Evolutionary conservation across 805 yeast species (phyloP).

Genomic region (Saccharomycopsis microspora): DNA sequence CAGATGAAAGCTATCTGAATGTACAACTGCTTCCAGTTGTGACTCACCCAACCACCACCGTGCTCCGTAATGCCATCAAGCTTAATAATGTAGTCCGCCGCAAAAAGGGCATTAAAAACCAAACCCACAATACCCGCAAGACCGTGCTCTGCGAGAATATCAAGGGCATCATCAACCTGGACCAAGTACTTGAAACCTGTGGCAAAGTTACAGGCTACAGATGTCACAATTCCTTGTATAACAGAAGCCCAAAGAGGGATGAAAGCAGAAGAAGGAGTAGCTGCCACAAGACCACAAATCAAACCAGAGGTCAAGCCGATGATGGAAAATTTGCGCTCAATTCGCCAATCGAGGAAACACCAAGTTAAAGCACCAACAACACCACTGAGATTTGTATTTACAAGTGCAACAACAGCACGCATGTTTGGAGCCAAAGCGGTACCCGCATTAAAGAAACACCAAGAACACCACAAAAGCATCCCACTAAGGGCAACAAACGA

Average conservation of each 20-base stretch:
- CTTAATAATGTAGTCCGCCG: constrained; percentile 78
- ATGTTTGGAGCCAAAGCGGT: constrained; percentile 74
- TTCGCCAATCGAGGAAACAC: constrained; percentile 81
- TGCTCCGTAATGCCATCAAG: constrained; percentile 81
- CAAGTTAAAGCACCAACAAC: constrained; percentile 86
- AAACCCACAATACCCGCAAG: constrained; percentile 89
- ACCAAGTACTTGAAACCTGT: constrained; percentile 77
- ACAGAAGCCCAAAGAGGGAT: constrained; percentile 90
- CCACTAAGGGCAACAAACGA: constrained; percentile 88
- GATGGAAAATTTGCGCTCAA: constrained; percentile 85
- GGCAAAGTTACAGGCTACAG: constrained; percentile 77
- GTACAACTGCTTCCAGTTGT: constrained; percentile 84
- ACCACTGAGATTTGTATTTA: constrained; percentile 87
- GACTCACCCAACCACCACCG: constrained; percentile 86
- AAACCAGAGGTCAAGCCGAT: constrained; percentile 94
- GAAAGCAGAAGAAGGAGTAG: constrained; percentile 89
- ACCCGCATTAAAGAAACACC: constrained; percentile 94
- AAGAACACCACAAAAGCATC: constrained; percentile 79
- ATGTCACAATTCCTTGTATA: constrained; percentile 70
- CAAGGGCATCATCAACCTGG: constrained; percentile 84
- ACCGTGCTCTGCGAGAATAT: constrained; percentile 98
- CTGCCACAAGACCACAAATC: constrained; percentile 92
- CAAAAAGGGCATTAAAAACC: constrained; percentile 81
- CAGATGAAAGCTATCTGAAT: constrained; percentile 76
- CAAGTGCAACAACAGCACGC: constrained; percentile 77